Evolutionary conservation across 139 green algal genomes (phyloP), one percentile per base, ranked within the genome.

Genomic region (Chlorella sorokiniana): DNA sequence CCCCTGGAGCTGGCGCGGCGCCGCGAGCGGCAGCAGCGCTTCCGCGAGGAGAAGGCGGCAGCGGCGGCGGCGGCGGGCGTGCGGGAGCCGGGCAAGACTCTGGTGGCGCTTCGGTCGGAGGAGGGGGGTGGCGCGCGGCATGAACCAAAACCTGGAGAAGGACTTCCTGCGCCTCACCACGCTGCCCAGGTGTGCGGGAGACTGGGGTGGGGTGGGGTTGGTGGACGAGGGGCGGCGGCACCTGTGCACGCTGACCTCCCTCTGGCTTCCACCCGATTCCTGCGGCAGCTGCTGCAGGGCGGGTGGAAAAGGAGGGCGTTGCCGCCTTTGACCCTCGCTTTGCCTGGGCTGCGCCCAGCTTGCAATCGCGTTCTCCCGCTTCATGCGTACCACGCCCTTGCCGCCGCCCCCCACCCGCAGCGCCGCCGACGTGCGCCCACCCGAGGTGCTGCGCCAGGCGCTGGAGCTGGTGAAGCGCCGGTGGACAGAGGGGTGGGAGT

Each of bases 121-220:
- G 59, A 62, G 48, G 54, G 38, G n/a, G n/a, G 35, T 35, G n/a
- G 79, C 59, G 41, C 63, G 64, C 2, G 87, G 87, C n/a, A 64
- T 72, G 35, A 85, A 56, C 62, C 78, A 45, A 2, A 52, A 41
- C 20, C 63, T 93, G 16, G 89, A 93, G 54, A 93, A 93, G 61
- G 65, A 78, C 33, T 93, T 92, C 75, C 67, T 93, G 45, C 85
- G 89, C 20, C 81, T 93, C 25, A 93, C 89, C 5, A 76, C 85
- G 14, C 82, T 89, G 45, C 89, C 89, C 33, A 83, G 85, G 54
- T 65, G 33, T 27, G 67, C 10, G 7, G 62, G 10, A 25, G 56
- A 65, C 56, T 65, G 18, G 23, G 16, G 23, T 10, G n/a, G n/a
- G n/a, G n/a, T n/a, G n/a, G n/a, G n/a, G n/a, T n/a, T n/a, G n/a